Evolutionary conservation across 768 basidiomycete genomes (phyloP).

Genomic region (Lentinula detonsa): DNA sequence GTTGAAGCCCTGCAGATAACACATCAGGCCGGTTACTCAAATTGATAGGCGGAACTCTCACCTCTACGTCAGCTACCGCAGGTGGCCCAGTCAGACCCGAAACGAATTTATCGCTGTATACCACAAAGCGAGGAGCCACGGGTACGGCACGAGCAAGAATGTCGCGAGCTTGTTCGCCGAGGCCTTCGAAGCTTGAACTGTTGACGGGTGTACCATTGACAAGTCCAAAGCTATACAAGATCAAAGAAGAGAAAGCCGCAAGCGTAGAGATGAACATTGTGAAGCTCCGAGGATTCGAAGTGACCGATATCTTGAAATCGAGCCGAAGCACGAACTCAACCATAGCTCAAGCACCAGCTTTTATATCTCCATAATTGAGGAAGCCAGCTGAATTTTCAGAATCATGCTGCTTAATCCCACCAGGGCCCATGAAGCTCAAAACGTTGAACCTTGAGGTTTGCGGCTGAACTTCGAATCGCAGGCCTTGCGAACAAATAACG

Average conservation of each 20-base stretch:
- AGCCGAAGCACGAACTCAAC: neutral
- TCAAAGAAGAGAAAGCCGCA: conserved; percentile 11
- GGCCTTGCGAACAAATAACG: neutral
- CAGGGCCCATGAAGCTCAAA: neutral
- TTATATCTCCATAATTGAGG: neutral
- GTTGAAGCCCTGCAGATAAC: conserved; percentile 19
- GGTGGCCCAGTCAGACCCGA: conserved; percentile 32
- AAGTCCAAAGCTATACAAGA: conserved; percentile 12
- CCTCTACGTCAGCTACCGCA: conserved; percentile 22
- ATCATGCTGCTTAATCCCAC: neutral
- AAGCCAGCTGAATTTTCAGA: neutral
- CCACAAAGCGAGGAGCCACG: conserved; percentile 15
- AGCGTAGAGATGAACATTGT: conserved; percentile 9
- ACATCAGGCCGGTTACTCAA: neutral
- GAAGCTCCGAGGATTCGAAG: conserved; percentile 9
- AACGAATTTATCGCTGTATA: conserved; percentile 31
- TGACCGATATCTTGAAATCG: neutral
- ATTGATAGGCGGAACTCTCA: conserved; percentile 10
- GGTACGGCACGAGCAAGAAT: conserved; percentile 31
- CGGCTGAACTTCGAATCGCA: neutral
- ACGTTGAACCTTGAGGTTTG: neutral
- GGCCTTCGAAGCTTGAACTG: conserved; percentile 16
- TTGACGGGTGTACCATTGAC: conserved; percentile 14
- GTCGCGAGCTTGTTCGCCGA: conserved; percentile 23
- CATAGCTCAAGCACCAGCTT: neutral